phyloP scores from a whole-genome alignment of 1,139 yeast genomes.

The Blastobotrys proliferans region DNA sequence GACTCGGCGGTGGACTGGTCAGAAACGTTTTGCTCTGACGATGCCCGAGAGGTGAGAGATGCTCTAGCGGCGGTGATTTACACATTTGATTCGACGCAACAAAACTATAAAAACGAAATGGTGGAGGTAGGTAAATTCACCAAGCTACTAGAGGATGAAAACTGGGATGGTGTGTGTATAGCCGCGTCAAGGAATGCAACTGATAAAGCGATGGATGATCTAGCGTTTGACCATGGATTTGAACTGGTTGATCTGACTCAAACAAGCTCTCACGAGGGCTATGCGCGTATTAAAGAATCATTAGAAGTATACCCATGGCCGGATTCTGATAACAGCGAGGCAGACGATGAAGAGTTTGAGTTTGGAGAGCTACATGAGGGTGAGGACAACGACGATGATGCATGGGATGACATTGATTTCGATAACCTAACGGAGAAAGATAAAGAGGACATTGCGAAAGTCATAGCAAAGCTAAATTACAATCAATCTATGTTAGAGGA shows the following conservation, averaged over 20 bases:
- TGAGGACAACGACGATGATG: slow-evolving; percentile 15
- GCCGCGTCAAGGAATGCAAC: slow-evolving; percentile 19
- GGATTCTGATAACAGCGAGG: slow-evolving; percentile 4
- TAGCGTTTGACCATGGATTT: slow-evolving; percentile 27
- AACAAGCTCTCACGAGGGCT: slow-evolving; percentile 18
- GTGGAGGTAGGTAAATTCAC: slow-evolving; percentile 20
- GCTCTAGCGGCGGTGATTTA: slow-evolving; percentile 39
- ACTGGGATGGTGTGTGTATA: slow-evolving; percentile 29
- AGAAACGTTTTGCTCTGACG: slow-evolving; percentile 34
- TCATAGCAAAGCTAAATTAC: slow-evolving; percentile 16
- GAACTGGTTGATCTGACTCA: slow-evolving; percentile 25
- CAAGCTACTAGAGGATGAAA: slow-evolving; percentile 25
- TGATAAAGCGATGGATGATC: background rate
- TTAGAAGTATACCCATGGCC: slow-evolving; percentile 29
- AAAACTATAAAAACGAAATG: slow-evolving; percentile 14
- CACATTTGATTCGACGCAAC: slow-evolving; percentile 27
- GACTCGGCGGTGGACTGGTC: slow-evolving; percentile 34
- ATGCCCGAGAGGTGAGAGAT: slow-evolving; percentile 40
- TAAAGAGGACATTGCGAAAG: slow-evolving; percentile 10
- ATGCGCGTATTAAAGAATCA: slow-evolving; percentile 28
- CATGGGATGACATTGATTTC: slow-evolving; percentile 13
- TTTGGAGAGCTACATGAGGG: slow-evolving; percentile 2
- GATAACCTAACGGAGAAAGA: slow-evolving; percentile 14
- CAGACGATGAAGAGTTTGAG: slow-evolving; percentile 5
- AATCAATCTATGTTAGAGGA: slow-evolving; percentile 14